Conservation (phyloP, 129 eudicot genomes). For the Escallonia rubra region DNA sequence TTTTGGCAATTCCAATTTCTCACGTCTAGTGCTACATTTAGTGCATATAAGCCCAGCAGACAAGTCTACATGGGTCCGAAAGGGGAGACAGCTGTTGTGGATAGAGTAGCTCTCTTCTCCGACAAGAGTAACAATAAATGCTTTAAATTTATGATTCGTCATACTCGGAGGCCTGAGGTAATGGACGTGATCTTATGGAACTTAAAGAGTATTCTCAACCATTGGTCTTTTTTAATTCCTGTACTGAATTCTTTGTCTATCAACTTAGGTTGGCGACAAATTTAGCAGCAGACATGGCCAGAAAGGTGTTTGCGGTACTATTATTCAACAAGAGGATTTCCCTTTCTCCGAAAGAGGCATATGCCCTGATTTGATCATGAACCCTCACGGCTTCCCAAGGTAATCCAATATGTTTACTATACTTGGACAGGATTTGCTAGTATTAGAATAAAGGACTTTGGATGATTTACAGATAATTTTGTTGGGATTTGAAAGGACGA, state of each 20-base stretch:
- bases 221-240: constrained; percentile 2
- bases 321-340: constrained; percentile 94
- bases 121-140: constrained; percentile 46
- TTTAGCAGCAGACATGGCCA: constrained; percentile 98
- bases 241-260: constrained; percentile 3
- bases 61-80: constrained; percentile 81
- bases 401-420: constrained; percentile 10
- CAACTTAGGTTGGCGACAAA: constrained; percentile 82
- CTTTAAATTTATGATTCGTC: constrained; percentile 77
- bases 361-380: constrained; percentile 98
- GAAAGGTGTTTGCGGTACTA: constrained; percentile 97
- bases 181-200: background rate
- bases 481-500: too few relatives aligned
- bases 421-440: too few relatives aligned
- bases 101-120: constrained; percentile 72
- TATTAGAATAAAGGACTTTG: too few relatives aligned
- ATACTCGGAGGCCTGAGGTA: constrained; percentile 99
- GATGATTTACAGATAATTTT: too few relatives aligned
- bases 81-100: constrained; percentile 88
- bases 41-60: constrained; percentile 46
- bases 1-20: constrained; percentile 3
- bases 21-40: constrained; percentile 25
- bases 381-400: constrained; percentile 99
- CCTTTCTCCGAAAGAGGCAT: constrained; percentile 96
- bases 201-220: background rate